A percentile compares a stretch with the other conserved stretches of the same genome.
Conservation (phyloP, 2,329 filamentous ascomycete species). For the Aspergillus sergii region DNA sequence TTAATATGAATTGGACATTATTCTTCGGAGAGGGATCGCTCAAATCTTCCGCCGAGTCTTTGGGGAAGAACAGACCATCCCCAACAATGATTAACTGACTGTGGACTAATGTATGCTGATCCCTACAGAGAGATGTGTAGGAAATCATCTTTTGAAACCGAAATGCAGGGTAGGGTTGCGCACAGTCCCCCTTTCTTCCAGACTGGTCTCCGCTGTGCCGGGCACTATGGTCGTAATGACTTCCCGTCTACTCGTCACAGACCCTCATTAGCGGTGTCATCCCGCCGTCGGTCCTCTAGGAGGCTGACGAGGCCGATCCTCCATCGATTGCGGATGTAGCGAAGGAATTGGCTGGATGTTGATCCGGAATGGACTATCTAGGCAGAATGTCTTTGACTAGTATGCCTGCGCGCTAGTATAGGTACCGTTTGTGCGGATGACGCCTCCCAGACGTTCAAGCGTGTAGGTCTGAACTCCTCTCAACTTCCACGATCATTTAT, state of each 20-base stretch:
- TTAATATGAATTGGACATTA: background rate
- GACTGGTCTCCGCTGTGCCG: conserved; percentile 9
- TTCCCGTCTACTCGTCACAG: conserved; percentile 21
- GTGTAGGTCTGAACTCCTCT: background rate
- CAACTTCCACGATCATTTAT: background rate
- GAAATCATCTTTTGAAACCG: background rate
- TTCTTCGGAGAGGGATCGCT: no score
- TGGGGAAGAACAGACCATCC: background rate
- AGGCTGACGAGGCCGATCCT: conserved; percentile 19
- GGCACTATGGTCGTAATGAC: conserved; percentile 14
- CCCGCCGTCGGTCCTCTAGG: conserved; percentile 13
- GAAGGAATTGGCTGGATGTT: background rate
- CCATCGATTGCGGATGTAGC: background rate
- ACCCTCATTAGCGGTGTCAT: conserved; percentile 20
- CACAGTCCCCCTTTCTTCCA: conserved; percentile 22
- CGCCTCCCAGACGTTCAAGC: background rate
- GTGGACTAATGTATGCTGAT: background rate
- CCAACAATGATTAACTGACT: background rate
- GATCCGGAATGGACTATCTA: conserved; percentile 3
- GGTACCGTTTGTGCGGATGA: background rate
- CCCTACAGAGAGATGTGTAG: no score
- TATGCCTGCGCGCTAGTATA: background rate
- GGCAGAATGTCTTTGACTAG: background rate
- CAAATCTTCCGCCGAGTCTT: background rate
- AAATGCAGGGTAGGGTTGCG: conserved; percentile 18